A percentile compares a stretch with the other conserved stretches of the same genome.
These are phyloP conservation scores for Trichopus zeylanicus DNA, from an alignment of 116 monocot genomes.

Conservation along the genomic window DNA sequence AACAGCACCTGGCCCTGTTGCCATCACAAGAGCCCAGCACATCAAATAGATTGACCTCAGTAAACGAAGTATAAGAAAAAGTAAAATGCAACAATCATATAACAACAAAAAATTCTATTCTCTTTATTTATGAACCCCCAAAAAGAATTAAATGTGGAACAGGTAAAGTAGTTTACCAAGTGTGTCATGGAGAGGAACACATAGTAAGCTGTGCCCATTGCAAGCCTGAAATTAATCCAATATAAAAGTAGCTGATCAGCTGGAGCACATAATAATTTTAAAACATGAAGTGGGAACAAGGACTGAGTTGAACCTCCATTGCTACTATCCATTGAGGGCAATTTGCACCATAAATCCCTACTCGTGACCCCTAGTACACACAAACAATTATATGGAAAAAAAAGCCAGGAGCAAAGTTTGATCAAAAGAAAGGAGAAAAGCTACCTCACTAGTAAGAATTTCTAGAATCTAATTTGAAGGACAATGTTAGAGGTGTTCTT, in stretches of 20 bases:
- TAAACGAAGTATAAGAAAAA: too few relatives aligned
- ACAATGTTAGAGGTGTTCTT: neutral
- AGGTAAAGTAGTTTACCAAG: constrained; percentile 42
- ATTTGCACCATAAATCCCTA: neutral
- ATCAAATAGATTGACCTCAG: neutral
- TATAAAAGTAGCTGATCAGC: neutral
- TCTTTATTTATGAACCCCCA: too few relatives aligned
- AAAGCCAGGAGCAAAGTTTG: too few relatives aligned
- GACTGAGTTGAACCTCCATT: neutral
- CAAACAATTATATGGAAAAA: neutral
- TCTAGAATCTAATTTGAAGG: too few relatives aligned
- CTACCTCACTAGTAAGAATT: neutral
- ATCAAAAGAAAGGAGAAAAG: too few relatives aligned
- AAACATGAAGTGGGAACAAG: neutral
- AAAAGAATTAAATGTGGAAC: too few relatives aligned
- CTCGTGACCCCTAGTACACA: neutral
- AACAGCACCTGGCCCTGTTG: constrained; percentile 61
- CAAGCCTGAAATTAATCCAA: constrained; percentile 62
- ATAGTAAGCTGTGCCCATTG: constrained; percentile 76
- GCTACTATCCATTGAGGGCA: neutral
- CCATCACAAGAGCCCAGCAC: neutral
- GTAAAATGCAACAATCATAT: too few relatives aligned
- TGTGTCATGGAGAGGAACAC: constrained; percentile 93
- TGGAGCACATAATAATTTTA: too few relatives aligned
- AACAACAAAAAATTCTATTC: too few relatives aligned